Conservation (phyloP, 352 stramenopile genomes). For the Pythium utonaiense region DNA sequence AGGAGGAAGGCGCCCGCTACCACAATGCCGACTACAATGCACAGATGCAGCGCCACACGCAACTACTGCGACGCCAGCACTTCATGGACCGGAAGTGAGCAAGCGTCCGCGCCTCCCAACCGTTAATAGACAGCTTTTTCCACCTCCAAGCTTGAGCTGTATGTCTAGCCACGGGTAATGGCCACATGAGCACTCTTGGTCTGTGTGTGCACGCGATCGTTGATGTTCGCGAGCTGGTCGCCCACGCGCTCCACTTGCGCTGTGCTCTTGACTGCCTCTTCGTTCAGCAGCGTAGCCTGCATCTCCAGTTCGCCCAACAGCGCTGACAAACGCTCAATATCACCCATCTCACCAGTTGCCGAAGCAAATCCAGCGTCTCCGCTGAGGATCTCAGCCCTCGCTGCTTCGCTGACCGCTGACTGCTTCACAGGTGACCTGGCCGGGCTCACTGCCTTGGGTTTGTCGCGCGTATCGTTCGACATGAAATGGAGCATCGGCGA, state of each 20-base stretch:
- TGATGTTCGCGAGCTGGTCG: slow-evolving; percentile 59
- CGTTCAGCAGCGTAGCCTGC: slow-evolving; percentile 63
- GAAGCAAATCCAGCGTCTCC: neutral
- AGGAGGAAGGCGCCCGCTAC: slow-evolving; percentile 60
- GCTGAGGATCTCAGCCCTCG: slow-evolving; percentile 17
- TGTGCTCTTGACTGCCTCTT: slow-evolving; percentile 60
- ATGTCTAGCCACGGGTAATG: slow-evolving; percentile 19
- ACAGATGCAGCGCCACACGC: slow-evolving; percentile 67
- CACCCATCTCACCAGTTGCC: slow-evolving; percentile 27
- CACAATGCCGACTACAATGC: slow-evolving; percentile 70
- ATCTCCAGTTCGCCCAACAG: slow-evolving; percentile 67
- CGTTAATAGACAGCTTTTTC: slow-evolving; percentile 3
- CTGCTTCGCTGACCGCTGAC: slow-evolving; percentile 1
- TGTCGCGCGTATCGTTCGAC: slow-evolving; percentile 35
- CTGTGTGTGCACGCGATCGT: slow-evolving; percentile 65
- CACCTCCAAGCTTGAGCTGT: neutral
- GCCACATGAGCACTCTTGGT: slow-evolving; percentile 54
- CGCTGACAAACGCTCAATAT: slow-evolving; percentile 58
- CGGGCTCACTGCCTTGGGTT: slow-evolving; percentile 10
- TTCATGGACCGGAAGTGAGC: slow-evolving; percentile 76
- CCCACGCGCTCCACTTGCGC: slow-evolving; percentile 74
- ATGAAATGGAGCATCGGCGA: slow-evolving; percentile 68
- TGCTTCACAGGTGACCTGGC: slow-evolving; percentile 10
- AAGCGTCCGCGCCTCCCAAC: neutral
- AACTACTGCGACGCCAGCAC: slow-evolving; percentile 78